Conservation (phyloP, 768 basidiomycete species). For the Leccinum boreale region DNA sequence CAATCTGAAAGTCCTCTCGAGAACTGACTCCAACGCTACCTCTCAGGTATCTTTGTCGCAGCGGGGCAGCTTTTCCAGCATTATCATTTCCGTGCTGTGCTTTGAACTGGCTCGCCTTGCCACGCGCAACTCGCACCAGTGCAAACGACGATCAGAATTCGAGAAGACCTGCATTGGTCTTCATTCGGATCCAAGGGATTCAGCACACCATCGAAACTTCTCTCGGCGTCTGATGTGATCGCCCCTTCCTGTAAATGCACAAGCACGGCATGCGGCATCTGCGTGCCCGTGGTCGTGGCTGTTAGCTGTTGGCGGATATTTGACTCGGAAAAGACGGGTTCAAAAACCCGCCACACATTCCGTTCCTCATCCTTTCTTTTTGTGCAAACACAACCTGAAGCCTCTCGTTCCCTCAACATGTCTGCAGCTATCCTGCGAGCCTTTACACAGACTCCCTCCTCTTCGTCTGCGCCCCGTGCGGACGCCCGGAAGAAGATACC, state of each 20-base stretch:
- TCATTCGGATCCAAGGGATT: conserved; percentile 6
- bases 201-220: conserved; percentile 12
- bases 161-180: conserved; percentile 11
- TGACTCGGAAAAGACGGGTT: background rate
- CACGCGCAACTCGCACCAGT: background rate
- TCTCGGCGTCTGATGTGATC: conserved; percentile 7
- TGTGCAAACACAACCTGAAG: background rate
- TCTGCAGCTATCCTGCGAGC: conserved; percentile 21
- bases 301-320: conserved; percentile 8
- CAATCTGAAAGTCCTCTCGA: background rate
- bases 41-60: background rate
- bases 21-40: background rate
- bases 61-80: background rate
- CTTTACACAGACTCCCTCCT: conserved; percentile 12
- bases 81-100: conserved; percentile 9
- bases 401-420: conserved; percentile 9
- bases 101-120: background rate
- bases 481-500: conserved; percentile 20
- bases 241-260: background rate
- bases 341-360: conserved; percentile 7
- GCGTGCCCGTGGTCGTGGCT: conserved; percentile 19
- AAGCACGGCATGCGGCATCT: conserved; percentile 13
- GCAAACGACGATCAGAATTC: conserved; percentile 17
- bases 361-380: background rate
- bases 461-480: conserved; percentile 10